Conservation (phyloP, 116 monocot genomes). For the Cymodocea nodosa region DNA sequence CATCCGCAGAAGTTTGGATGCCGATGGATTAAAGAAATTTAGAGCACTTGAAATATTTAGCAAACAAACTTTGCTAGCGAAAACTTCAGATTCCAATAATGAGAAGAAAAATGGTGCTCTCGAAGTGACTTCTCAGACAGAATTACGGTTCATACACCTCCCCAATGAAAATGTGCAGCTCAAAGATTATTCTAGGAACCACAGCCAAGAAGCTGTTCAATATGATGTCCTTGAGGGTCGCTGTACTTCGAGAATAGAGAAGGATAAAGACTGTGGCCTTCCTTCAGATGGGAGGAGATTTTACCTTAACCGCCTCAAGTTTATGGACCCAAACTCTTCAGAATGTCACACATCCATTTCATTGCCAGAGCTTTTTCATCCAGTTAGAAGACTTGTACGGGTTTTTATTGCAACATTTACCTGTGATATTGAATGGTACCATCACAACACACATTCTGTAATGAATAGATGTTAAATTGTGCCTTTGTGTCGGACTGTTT, state of each 20-base stretch:
- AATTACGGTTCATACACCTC: neutral
- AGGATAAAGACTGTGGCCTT: neutral
- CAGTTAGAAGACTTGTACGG: constrained; percentile 34
- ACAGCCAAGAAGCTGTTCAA: neutral
- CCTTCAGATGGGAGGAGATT: constrained; percentile 48
- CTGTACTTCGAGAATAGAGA: neutral
- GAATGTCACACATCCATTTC: constrained; percentile 22
- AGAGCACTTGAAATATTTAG: neutral
- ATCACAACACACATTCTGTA: neutral
- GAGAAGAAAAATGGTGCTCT: neutral
- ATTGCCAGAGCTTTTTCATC: constrained; percentile 68
- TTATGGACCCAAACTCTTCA: constrained; percentile 12
- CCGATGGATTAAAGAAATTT: neutral
- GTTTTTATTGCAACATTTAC: constrained; percentile 82
- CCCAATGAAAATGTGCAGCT: neutral
- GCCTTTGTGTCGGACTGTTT: neutral
- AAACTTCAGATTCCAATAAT: neutral
- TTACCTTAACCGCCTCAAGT: constrained; percentile 45
- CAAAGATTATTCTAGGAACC: neutral
- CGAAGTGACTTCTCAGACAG: constrained; percentile 2
- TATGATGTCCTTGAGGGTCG: neutral
- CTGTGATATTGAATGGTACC: constrained; percentile 62
- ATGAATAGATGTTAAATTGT: neutral
- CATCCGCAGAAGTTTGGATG: constrained; percentile 14
- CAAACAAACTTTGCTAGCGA: neutral